Conservation (phyloP, 208 protist species). For the Novymonas esmeraldas region DNA sequence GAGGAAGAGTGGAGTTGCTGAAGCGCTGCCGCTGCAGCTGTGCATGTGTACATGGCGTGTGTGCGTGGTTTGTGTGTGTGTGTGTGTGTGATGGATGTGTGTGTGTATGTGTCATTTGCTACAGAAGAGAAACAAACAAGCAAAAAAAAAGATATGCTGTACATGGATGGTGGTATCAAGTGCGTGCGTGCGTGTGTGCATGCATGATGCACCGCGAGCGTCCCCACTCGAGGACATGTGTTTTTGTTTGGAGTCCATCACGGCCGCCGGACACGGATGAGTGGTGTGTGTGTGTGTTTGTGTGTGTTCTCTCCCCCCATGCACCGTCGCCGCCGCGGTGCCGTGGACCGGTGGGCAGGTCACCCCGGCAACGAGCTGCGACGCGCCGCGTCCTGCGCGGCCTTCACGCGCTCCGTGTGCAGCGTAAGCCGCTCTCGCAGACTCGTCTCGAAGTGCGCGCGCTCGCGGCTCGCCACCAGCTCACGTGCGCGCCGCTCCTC, state of each 20-base stretch:
- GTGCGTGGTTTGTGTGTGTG: background rate
- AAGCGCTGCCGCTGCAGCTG: background rate
- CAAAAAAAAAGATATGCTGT: background rate
- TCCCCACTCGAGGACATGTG: too few relatives aligned
- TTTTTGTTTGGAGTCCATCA: too few relatives aligned
- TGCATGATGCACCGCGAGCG: background rate
- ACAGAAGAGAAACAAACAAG: too few relatives aligned
- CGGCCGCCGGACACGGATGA: too few relatives aligned
- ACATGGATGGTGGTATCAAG: background rate
- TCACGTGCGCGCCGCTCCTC: conserved; percentile 18
- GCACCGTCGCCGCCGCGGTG: background rate
- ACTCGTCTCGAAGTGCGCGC: conserved; percentile 25
- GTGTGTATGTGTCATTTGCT: too few relatives aligned
- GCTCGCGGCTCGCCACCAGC: conserved; percentile 14
- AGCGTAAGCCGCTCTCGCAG: conserved; percentile 39
- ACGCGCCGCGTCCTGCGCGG: conserved; percentile 40
- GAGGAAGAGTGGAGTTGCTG: background rate
- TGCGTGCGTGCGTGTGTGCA: background rate
- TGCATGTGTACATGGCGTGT: background rate
- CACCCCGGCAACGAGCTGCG: conserved; percentile 24
- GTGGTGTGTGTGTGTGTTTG: too few relatives aligned
- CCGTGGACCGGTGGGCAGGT: background rate
- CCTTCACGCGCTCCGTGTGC: conserved; percentile 43
- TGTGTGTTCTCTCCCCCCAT: background rate
- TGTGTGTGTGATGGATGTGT: background rate